A percentile compares a stretch with the other conserved stretches of the same genome.
phyloP scores from a whole-genome alignment of 352 stramenopile species.

The Phytophthora sojae region DNA sequence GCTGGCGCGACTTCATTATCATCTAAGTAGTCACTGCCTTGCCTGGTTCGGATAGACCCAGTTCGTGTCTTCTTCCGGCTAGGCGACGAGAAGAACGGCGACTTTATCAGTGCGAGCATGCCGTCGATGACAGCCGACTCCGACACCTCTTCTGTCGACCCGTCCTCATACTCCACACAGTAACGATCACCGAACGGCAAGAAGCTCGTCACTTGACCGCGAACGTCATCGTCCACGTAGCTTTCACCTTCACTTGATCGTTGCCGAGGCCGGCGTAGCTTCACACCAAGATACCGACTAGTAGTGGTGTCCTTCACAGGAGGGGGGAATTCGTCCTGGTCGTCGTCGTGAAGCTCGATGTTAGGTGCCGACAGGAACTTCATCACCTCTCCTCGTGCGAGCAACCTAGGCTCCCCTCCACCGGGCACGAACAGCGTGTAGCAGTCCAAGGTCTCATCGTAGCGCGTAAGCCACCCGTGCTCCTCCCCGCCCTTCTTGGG shows the following conservation, averaged over 20 bases:
- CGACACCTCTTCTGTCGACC: constrained; percentile 48
- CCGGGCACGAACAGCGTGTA: constrained; percentile 76
- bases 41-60: constrained; percentile 13
- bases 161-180: constrained; percentile 62
- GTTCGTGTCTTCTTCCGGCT: constrained; percentile 17
- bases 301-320: constrained; percentile 56
- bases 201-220: constrained; percentile 59
- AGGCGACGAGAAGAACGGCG: constrained; percentile 38
- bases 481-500: constrained; percentile 33
- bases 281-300: constrained; percentile 63
- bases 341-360: constrained; percentile 57
- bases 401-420: constrained; percentile 33
- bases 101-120: constrained; percentile 59
- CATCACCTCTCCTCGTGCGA: constrained; percentile 66
- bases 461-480: constrained; percentile 79
- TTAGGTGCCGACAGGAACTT: constrained; percentile 65
- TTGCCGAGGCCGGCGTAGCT: constrained; percentile 33
- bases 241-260: constrained; percentile 7
- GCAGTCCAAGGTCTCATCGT: constrained; percentile 62
- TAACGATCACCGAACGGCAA: constrained; percentile 71
- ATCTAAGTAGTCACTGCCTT: constrained; percentile 19
- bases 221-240: constrained; percentile 23
- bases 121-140: constrained; percentile 68
- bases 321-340: constrained; percentile 55
- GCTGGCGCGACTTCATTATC: constrained; percentile 7